A percentile compares a stretch with the other conserved stretches of the same genome.
Evolutionary conservation across 2,329 filamentous ascomycete genomes (phyloP).

Genomic region (Podosphaera fusca): DNA sequence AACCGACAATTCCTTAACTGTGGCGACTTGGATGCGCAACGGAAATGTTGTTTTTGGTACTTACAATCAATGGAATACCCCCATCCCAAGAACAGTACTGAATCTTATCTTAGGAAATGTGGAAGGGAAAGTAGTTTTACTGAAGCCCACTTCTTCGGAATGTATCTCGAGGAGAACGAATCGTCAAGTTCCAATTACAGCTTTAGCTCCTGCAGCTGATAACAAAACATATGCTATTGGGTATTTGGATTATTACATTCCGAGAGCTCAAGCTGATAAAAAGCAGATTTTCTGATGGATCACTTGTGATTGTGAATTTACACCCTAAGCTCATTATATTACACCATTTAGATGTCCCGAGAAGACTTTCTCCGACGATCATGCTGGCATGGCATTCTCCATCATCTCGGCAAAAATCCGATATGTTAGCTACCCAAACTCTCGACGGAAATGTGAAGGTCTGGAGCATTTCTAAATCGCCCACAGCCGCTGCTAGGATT

Average conservation of each 20-base stretch:
- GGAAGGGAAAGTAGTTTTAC: constrained; percentile 81
- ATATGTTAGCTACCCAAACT: constrained; percentile 90
- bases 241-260: constrained; percentile 22
- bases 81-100: constrained; percentile 3
- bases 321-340: constrained; percentile 85
- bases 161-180: constrained; percentile 81
- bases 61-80: constrained; percentile 12
- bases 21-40: constrained; percentile 88
- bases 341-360: constrained; percentile 69
- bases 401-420: constrained; percentile 83
- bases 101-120: constrained; percentile 43
- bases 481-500: constrained; percentile 59
- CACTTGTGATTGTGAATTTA: constrained; percentile 68
- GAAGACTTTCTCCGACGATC: constrained; percentile 67
- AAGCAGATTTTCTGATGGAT: constrained; percentile 75
- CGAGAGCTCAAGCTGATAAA: constrained; percentile 4
- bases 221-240: constrained; percentile 92
- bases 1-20: constrained; percentile 66
- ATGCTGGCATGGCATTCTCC: constrained; percentile 89
- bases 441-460: constrained; percentile 80
- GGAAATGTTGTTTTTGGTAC: constrained; percentile 91
- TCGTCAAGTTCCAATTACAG: constrained; percentile 79
- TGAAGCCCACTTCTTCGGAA: constrained; percentile 81
- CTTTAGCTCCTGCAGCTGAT: constrained; percentile 69
- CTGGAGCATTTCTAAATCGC: constrained; percentile 80